These are phyloP conservation scores for Neurospora sp. DNA, from an alignment of 495 filamentous ascomycete genomes.

Conservation along the genomic window DNA sequence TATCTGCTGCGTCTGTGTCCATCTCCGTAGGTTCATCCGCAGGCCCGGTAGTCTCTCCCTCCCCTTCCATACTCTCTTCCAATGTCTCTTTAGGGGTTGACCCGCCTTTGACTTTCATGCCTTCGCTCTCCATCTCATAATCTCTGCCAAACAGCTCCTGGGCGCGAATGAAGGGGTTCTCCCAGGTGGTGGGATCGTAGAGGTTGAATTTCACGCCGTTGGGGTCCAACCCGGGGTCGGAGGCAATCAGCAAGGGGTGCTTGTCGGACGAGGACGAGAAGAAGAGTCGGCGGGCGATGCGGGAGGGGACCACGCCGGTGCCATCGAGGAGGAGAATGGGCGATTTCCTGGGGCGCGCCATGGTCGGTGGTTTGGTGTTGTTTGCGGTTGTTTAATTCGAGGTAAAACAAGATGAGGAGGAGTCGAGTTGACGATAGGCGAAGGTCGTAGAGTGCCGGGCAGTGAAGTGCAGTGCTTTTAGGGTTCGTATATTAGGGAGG, in stretches of 20 bases:
- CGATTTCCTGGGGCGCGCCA: neutral
- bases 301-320: conserved; percentile 36
- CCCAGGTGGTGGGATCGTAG: conserved; percentile 31
- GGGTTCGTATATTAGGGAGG: neutral
- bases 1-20: neutral
- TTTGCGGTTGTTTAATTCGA: neutral
- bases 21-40: neutral
- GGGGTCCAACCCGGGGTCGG: conserved; percentile 5
- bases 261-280: conserved; percentile 2
- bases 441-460: neutral
- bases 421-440: neutral
- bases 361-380: neutral
- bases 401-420: neutral
- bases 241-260: conserved; percentile 29
- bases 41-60: neutral
- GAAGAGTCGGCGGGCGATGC: conserved; percentile 28
- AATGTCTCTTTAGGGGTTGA: neutral
- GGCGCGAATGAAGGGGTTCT: conserved; percentile 14
- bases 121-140: neutral
- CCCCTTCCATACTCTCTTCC: neutral
- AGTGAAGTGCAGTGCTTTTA: neutral
- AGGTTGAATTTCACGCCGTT: conserved; percentile 37
- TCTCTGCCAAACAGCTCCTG: neutral
- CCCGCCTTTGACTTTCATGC: neutral
- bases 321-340: conserved; percentile 38